Evolutionary conservation across 2,329 filamentous ascomycete genomes (phyloP).

Genomic region (Orbilia blumenaviensis): DNA sequence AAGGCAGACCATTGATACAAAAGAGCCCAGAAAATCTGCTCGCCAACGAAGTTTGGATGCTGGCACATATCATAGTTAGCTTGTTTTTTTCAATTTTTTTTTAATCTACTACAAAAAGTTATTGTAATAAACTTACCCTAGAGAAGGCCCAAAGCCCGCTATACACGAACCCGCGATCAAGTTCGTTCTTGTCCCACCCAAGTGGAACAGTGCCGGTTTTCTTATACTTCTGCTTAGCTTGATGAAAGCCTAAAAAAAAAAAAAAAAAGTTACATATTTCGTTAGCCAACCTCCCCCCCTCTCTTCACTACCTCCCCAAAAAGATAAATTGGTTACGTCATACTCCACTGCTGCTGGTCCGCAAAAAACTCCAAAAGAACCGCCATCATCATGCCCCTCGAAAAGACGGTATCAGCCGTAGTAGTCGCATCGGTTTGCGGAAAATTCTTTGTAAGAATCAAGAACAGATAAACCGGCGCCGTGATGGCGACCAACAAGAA

Average conservation of each 20-base stretch:
- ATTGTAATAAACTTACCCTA: conserved; percentile 33
- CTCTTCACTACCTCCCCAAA: neutral
- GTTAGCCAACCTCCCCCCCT: too few species aligned
- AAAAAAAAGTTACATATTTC: neutral
- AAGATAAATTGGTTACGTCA: neutral
- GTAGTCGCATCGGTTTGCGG: conserved; percentile 63
- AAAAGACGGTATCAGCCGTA: conserved; percentile 63
- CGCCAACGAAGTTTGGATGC: conserved; percentile 93
- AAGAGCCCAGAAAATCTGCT: conserved; percentile 88
- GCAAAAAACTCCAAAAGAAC: conserved; percentile 77
- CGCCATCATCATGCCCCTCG: conserved; percentile 64
- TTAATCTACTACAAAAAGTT: too few species aligned
- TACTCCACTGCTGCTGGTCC: conserved; percentile 92
- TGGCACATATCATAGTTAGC: conserved; percentile 61
- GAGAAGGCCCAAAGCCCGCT: conserved; percentile 86
- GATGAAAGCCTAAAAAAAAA: conserved; percentile 76
- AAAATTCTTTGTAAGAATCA: conserved; percentile 73
- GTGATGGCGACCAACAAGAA: conserved; percentile 81
- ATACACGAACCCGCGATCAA: conserved; percentile 89
- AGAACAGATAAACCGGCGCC: conserved; percentile 82
- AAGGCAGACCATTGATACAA: conserved; percentile 89
- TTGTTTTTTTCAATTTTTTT: too few species aligned
- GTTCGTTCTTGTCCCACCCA: conserved; percentile 74
- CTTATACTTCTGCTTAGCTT: conserved; percentile 79
- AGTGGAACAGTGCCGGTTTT: conserved; percentile 68